Percentiles rank a stretch among this genome's conserved stretches.
Evolutionary conservation across 2,329 filamentous ascomycete genomes (phyloP).

Genomic region (Periconia sp.): DNA sequence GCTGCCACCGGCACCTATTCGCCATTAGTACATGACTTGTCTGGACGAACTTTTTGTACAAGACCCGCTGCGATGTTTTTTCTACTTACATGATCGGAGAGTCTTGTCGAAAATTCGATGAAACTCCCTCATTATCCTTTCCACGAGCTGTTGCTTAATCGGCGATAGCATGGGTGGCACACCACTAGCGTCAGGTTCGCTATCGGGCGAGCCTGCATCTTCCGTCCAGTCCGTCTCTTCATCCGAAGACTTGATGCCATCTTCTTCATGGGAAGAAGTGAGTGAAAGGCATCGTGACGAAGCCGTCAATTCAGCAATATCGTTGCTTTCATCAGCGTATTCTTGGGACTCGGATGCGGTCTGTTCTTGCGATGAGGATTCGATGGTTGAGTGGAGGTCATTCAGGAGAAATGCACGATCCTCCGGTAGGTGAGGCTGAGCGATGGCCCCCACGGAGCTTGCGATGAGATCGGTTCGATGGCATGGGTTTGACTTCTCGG

Average conservation of each 20-base stretch:
- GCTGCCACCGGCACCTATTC: slow-evolving; percentile 12
- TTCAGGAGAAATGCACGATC: not conserved
- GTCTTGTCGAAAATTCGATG: slow-evolving; percentile 20
- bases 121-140: slow-evolving; percentile 28
- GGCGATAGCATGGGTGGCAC: slow-evolving; percentile 25
- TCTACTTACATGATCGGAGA: no score
- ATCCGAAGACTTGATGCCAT: slow-evolving; percentile 21
- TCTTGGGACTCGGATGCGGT: not conserved
- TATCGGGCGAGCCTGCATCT: slow-evolving; percentile 22
- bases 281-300: slow-evolving; percentile 27
- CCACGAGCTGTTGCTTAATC: slow-evolving; percentile 22
- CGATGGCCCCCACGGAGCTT: no score
- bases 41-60: no score
- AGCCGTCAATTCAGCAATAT: slow-evolving; percentile 20
- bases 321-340: slow-evolving; percentile 8
- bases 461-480: no score
- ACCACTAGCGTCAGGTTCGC: slow-evolving; percentile 19
- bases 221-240: slow-evolving; percentile 34
- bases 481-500: no score
- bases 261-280: slow-evolving; percentile 19
- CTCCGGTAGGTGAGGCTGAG: no score
- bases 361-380: not conserved
- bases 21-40: no score
- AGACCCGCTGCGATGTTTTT: no score
- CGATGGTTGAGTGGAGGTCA: not conserved